These are phyloP conservation scores for Macrophomina phaseolina DNA, from an alignment of 2,329 filamentous ascomycete genomes.

Conservation along the genomic window DNA sequence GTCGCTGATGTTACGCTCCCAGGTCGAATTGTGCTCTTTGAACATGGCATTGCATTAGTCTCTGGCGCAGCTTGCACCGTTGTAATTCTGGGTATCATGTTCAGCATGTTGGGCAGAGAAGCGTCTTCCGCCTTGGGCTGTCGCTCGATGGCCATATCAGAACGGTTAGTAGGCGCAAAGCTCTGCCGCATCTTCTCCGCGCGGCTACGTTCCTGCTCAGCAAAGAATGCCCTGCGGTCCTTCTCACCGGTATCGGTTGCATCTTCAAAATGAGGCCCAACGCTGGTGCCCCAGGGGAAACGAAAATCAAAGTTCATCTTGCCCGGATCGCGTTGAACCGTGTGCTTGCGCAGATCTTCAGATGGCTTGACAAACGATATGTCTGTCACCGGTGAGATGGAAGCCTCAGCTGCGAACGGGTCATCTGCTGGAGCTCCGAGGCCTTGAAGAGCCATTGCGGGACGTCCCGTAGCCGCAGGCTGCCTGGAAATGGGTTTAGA, in stretches of 20 bases:
- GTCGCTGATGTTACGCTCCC: neutral
- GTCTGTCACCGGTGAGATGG: neutral
- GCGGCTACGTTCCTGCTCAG: slow-evolving; percentile 27
- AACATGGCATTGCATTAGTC: neutral
- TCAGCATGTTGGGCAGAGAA: neutral
- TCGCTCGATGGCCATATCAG: neutral
- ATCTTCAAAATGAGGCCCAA: neutral
- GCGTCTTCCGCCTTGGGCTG: neutral
- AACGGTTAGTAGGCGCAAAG: neutral
- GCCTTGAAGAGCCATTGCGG: slow-evolving; percentile 9
- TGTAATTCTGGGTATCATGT: neutral
- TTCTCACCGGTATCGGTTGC: neutral
- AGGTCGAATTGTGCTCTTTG: neutral
- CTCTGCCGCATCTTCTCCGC: slow-evolving; percentile 22
- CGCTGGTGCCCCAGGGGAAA: neutral
- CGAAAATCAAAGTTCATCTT: slow-evolving; percentile 24
- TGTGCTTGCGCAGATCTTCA: neutral
- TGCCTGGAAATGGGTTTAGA: neutral
- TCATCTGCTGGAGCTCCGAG: slow-evolving; percentile 20
- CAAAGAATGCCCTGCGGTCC: slow-evolving; percentile 20
- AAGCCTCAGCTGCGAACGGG: slow-evolving; percentile 17
- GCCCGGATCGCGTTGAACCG: neutral
- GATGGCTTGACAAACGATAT: neutral
- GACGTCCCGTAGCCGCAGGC: slow-evolving; percentile 1
- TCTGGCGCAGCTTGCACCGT: neutral